Conservation (phyloP, 2,329 filamentous ascomycete genomes). For the Aureobasidium sp. region DNA sequence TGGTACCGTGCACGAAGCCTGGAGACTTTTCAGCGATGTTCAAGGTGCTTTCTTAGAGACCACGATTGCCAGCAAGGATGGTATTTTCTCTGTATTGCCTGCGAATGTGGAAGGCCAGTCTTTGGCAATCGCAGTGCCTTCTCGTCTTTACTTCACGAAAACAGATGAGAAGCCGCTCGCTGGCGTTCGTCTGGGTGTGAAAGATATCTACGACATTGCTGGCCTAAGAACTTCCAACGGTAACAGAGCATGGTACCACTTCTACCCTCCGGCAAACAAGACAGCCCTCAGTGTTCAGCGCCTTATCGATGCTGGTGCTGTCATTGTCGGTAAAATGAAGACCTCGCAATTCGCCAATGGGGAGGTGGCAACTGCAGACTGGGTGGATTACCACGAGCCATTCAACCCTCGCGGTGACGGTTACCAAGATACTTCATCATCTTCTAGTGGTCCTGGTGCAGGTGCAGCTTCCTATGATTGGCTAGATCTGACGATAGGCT, state of each 20-base stretch:
- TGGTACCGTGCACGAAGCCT: conserved; percentile 54
- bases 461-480: conserved; percentile 51
- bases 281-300: conserved; percentile 60
- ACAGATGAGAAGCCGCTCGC: conserved; percentile 63
- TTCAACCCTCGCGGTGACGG: conserved; percentile 52
- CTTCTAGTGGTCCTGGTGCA: conserved; percentile 52
- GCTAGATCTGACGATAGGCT: conserved; percentile 57
- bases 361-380: conserved; percentile 56
- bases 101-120: conserved; percentile 49
- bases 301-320: conserved; percentile 66
- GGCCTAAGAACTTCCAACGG: conserved; percentile 65
- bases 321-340: conserved; percentile 53
- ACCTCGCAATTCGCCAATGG: conserved; percentile 52
- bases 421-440: conserved; percentile 52
- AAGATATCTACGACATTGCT: conserved; percentile 67
- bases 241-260: conserved; percentile 62
- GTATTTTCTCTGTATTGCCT: conserved; percentile 48
- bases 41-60: conserved; percentile 58
- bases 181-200: conserved; percentile 67
- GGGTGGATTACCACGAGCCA: conserved; percentile 49
- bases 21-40: conserved; percentile 55
- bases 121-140: conserved; percentile 61
- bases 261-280: conserved; percentile 52
- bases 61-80: conserved; percentile 41
- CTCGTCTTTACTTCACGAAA: conserved; percentile 64